Conservation (phyloP, 768 basidiomycete genomes). For the Tricholoma matsutake region DNA sequence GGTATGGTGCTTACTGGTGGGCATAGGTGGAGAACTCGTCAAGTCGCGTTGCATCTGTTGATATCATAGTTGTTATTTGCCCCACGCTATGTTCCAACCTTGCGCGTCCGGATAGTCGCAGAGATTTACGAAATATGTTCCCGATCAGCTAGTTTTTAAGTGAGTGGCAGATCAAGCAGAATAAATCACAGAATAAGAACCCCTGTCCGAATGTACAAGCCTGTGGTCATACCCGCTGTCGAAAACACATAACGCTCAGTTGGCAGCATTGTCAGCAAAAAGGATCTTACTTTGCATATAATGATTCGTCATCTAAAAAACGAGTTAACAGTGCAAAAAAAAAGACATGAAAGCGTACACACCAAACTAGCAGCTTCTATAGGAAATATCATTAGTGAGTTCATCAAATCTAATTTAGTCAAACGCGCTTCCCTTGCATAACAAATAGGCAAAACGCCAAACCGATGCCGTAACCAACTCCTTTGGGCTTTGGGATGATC, state of each 20-base stretch:
- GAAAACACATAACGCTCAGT: neutral
- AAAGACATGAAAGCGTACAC: constrained; percentile 10
- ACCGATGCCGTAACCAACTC: constrained; percentile 62
- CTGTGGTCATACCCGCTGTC: constrained; percentile 43
- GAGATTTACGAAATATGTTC: constrained; percentile 60
- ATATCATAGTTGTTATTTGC: constrained; percentile 68
- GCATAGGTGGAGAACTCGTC: constrained; percentile 45
- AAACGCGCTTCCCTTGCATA: constrained; percentile 50
- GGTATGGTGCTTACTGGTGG: constrained; percentile 34
- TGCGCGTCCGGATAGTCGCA: constrained; percentile 61
- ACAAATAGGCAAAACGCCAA: constrained; percentile 53
- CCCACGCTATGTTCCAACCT: constrained; percentile 59
- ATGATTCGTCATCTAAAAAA: constrained; percentile 41
- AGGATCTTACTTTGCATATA: constrained; percentile 28
- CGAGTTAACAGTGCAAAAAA: neutral
- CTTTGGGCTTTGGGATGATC: constrained; percentile 35
- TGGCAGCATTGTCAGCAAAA: neutral
- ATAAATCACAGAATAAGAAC: constrained; percentile 27
- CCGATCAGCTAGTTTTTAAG: constrained; percentile 34
- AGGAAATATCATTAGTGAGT: neutral
- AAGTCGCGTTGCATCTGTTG: constrained; percentile 56
- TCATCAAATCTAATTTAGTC: neutral
- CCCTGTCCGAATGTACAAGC: constrained; percentile 45
- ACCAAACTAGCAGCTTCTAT: constrained; percentile 41
- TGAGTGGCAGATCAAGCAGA: neutral